Percentiles rank a stretch among this genome's conserved stretches.
Conservation (phyloP, 805 yeast species). For the Suhomyces canberraensis region DNA sequence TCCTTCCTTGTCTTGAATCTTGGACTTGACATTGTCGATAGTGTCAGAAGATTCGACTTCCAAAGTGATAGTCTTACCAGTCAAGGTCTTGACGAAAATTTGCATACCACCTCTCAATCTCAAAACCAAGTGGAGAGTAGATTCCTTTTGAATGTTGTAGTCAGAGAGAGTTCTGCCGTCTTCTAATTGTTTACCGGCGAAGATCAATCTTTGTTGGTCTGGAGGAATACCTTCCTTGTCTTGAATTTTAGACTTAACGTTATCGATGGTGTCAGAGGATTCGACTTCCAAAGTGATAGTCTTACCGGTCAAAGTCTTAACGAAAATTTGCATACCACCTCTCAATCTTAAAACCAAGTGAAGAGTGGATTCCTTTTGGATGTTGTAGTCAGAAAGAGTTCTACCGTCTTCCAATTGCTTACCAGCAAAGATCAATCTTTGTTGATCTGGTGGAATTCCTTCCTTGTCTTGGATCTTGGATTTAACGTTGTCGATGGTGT, state of each 20-base stretch:
- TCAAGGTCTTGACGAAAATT: constrained; percentile 46
- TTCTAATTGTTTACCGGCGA: constrained; percentile 99
- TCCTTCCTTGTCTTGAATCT: constrained; percentile 44
- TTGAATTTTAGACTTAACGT: constrained; percentile 55
- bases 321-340: constrained; percentile 56
- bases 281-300: constrained; percentile 90
- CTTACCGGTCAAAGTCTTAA: constrained; percentile 58
- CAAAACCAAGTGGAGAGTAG: constrained; percentile 92
- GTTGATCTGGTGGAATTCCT: constrained; percentile 99
- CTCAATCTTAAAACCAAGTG: constrained; percentile 96
- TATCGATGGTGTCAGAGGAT: constrained; percentile 96
- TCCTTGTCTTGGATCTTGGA: constrained; percentile 98
- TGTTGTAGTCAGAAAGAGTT: constrained; percentile 98
- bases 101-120: constrained; percentile 86
- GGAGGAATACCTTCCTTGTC: constrained; percentile 46
- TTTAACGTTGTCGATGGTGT: constrained; percentile 98
- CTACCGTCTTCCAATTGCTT: constrained; percentile 99
- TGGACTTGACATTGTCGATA: constrained; percentile 76
- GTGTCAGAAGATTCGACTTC: constrained; percentile 98
- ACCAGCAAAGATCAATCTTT: constrained; percentile 99
- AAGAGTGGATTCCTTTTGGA: constrained; percentile 98
- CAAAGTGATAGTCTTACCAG: constrained; percentile 72
- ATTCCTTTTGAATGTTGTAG: constrained; percentile 99
- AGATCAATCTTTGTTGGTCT: constrained; percentile 83
- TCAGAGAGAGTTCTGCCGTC: constrained; percentile 98